phyloP scores from a whole-genome alignment of 2,329 filamentous ascomycete species.

The Zopfia rhizophila region DNA sequence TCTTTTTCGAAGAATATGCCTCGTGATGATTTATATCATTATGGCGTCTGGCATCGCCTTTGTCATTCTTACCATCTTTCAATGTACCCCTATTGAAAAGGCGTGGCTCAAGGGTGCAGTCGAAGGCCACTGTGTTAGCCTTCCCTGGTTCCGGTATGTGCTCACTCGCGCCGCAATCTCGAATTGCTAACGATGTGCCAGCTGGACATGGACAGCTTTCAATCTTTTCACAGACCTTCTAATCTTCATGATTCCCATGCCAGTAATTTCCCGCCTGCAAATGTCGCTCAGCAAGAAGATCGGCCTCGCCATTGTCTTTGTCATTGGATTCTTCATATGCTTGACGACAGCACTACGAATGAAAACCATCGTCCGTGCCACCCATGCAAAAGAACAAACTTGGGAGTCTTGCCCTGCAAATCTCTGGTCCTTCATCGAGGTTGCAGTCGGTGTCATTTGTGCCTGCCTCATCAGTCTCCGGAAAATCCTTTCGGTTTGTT shows the following conservation, averaged over 20 bases:
- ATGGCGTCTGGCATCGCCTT: constrained; percentile 13
- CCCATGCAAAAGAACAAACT: constrained; percentile 14
- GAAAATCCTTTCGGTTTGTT: constrained; percentile 14
- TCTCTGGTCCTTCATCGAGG: constrained; percentile 26
- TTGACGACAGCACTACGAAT: constrained; percentile 23
- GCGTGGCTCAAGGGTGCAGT: constrained; percentile 15
- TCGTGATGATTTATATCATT: constrained; percentile 14
- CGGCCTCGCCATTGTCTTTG: constrained; percentile 16
- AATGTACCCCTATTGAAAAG: constrained; percentile 20
- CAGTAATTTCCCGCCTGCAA: constrained; percentile 14
- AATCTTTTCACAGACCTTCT: constrained; percentile 18
- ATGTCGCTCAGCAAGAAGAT: constrained; percentile 12
- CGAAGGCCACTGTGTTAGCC: constrained; percentile 10
- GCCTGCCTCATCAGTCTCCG: constrained; percentile 23
- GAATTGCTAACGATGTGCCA: constrained; percentile 5
- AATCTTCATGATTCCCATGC: constrained; percentile 14
- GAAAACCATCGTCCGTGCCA: constrained; percentile 18
- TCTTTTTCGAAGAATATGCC: constrained; percentile 16
- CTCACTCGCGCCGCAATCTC: background rate
- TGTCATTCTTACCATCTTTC: constrained; percentile 19
- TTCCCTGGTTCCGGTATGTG: constrained; percentile 3
- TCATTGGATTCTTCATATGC: constrained; percentile 20
- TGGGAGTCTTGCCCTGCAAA: constrained; percentile 24
- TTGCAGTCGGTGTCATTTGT: constrained; percentile 22
- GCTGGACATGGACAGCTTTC: constrained; percentile 20